Conservation (phyloP, 345 rosid species). For the Anacardium occidentale region DNA sequence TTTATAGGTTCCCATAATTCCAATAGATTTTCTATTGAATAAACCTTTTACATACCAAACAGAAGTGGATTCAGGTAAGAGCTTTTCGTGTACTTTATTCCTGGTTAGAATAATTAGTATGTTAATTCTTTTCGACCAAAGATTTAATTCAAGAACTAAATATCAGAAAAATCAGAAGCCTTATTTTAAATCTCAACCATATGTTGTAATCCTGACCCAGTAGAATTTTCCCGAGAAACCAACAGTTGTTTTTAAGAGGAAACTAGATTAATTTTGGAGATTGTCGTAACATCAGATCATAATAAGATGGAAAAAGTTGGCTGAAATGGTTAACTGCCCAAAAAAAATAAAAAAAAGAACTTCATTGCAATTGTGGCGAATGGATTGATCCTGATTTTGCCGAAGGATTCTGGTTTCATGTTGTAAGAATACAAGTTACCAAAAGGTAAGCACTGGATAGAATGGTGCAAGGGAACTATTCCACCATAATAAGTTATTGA, state of each 20-base stretch:
- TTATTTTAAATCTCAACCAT: not conserved
- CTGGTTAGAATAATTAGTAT: not conserved
- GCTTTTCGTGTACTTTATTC: not conserved
- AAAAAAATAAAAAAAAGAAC: not conserved
- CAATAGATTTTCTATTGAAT: not conserved
- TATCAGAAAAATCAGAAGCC: not conserved
- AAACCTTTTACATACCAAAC: not conserved
- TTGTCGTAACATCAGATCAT: not conserved
- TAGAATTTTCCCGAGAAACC: not conserved
- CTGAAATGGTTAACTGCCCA: conserved; percentile 8
- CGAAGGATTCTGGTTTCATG: not conserved
- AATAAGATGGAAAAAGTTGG: not conserved
- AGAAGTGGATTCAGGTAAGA: not conserved
- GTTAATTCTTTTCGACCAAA: not conserved
- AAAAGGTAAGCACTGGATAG: not conserved
- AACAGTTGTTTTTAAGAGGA: not conserved
- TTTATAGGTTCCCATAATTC: not conserved
- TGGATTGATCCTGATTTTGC: not conserved
- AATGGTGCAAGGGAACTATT: too few relatives aligned
- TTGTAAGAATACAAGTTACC: not conserved
- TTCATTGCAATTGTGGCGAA: not conserved
- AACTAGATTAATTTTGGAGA: not conserved
- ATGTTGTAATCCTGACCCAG: not conserved
- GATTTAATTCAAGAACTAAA: not conserved
- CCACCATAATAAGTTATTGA: not conserved